A percentile compares a stretch with the other conserved stretches of the same genome.
Conservation (phyloP, 371 early-diverging fungal species). For the Zopfochytrium polystomum region DNA sequence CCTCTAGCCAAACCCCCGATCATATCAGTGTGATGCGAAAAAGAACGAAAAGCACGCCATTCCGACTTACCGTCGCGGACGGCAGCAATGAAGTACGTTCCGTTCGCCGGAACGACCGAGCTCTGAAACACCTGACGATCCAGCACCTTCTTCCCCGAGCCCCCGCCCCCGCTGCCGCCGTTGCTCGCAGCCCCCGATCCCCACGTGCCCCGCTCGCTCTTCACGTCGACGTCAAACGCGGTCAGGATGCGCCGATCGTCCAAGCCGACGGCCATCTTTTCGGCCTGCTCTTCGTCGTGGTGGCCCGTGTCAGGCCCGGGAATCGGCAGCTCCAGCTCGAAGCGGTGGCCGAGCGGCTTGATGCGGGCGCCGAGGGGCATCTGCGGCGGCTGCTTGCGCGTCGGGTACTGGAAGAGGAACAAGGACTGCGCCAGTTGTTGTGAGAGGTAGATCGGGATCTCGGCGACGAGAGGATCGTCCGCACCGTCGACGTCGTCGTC, state of each 20-base stretch:
- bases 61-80: conserved; percentile 58
- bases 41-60: too few species aligned
- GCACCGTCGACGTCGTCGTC: conserved; percentile 31
- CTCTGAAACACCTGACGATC: conserved; percentile 77
- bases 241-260: conserved; percentile 69
- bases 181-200: background rate
- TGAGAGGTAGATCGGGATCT: conserved; percentile 75
- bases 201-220: conserved; percentile 6
- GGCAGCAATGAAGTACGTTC: conserved; percentile 77
- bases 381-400: conserved; percentile 50
- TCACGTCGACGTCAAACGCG: conserved; percentile 59
- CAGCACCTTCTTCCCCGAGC: conserved; percentile 46
- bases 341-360: conserved; percentile 73
- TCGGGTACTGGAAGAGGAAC: conserved; percentile 82
- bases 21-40: background rate
- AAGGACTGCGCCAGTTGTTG: conserved; percentile 65
- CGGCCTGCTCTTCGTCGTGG: conserved; percentile 76
- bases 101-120: conserved; percentile 66
- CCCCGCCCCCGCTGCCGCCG: background rate
- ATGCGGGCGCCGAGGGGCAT: conserved; percentile 61
- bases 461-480: conserved; percentile 70
- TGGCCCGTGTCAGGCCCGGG: conserved; percentile 59
- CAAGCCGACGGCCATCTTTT: conserved; percentile 73
- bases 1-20: conserved; percentile 46
- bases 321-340: conserved; percentile 85